Evolutionary conservation across 257 asterid species (phyloP), one percentile per base, ranked within the genome.

Genomic region (Jacaranda copaia): DNA sequence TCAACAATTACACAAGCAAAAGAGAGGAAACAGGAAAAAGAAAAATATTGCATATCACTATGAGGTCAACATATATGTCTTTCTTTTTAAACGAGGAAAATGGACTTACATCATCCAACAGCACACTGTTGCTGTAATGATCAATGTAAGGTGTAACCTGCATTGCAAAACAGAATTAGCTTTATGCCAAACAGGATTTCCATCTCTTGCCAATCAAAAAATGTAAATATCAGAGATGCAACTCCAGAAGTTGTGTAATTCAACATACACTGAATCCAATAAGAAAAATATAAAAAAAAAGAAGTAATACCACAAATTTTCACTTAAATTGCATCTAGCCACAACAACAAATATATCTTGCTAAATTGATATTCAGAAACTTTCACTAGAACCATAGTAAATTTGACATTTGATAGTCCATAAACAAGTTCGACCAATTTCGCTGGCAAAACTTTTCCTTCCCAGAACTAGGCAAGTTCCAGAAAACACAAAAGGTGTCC

Each of bases 31-130:
- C 10, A 39, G 68, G 53, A 1, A 36, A 16, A 55, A 36, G 42
- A 73, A 55, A 39, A 49, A 12, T 8, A 72, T 60, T 57, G 65
- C 65, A 72, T 68, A 63, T 45, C 19, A 68, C 35, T 43, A 63
- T 18, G 46, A 51, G 65, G 63, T 40, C 56, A 70, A 46, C 70
- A 68, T 5, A 48, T 32, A 25, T n/a, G 16, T 39, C 7, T 18
- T 13, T 14, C 43, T 43, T 56, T 53, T 70, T 25, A 81, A 74
- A 64, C 68, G 68, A 75, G 64, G 60, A 69, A 79, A 75, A 71
- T 55, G 69, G 38, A 87, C 99, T 95, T 88, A 95, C 99, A 95
- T 95, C 97, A 95, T 85, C 99, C 99, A 95, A 82, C 99, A 93
- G 89, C 99, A 95, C 52, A 95, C 95, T 5, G 98, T 93, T 6